These are phyloP conservation scores for Plasmodium malariae DNA, from an alignment of 169 alveolate genomes.

Conservation along the genomic window DNA sequence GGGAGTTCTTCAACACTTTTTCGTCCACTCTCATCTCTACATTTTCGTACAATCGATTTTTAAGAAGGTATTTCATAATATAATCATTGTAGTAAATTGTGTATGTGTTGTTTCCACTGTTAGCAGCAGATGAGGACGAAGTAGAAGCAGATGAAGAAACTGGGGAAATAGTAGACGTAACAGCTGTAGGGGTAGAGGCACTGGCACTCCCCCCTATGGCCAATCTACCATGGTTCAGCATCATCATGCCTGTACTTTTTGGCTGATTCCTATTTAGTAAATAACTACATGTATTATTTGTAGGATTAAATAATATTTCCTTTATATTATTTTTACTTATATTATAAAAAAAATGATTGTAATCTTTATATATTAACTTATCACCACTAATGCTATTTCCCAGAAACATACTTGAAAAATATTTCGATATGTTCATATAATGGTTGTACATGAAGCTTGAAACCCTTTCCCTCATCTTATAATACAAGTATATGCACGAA, in stretches of 20 bases:
- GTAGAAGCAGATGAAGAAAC: background rate
- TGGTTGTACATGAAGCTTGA: background rate
- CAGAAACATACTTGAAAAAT: background rate
- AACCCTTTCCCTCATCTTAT: constrained; percentile 24
- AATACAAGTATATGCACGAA: constrained; percentile 26
- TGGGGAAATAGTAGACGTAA: background rate
- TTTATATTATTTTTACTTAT: constrained; percentile 51
- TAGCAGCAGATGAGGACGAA: background rate
- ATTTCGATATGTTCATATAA: constrained; percentile 16
- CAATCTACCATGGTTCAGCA: background rate
- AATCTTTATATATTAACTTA: background rate
- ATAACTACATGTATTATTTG: constrained; percentile 42
- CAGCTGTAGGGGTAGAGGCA: background rate
- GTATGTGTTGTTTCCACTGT: background rate
- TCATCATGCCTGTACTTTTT: background rate
- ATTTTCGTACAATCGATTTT: constrained; percentile 63
- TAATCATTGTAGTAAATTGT: constrained; percentile 57
- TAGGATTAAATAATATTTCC: constrained; percentile 39
- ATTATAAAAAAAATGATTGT: constrained; percentile 61
- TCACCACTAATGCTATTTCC: background rate
- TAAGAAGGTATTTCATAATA: constrained; percentile 54
- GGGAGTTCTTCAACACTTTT: background rate
- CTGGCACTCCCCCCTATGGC: background rate
- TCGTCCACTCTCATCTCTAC: constrained; percentile 49
- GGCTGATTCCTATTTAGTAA: background rate